These are phyloP conservation scores for Termitomyces sp. DNA, from an alignment of 768 basidiomycete genomes.

Conservation along the genomic window DNA sequence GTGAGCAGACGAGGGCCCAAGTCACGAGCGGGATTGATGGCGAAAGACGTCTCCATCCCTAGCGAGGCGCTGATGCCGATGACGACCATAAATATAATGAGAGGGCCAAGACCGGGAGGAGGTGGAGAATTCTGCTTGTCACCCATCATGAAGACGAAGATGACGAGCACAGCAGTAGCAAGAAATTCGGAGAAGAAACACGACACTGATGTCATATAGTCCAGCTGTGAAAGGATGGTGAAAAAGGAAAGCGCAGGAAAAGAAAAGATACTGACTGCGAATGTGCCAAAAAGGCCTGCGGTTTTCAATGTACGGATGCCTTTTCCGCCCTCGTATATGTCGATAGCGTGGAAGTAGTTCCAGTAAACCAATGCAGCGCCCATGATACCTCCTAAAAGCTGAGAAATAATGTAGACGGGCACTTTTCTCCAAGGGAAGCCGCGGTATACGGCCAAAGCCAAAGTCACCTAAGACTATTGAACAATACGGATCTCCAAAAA, in stretches of 20 bases:
- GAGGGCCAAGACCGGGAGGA: conserved; percentile 47
- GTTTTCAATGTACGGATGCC: conserved; percentile 53
- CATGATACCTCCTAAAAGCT: conserved; percentile 59
- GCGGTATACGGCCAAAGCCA: conserved; percentile 65
- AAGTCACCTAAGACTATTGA: conserved; percentile 48
- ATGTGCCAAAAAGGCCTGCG: conserved; percentile 56
- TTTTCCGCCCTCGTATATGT: conserved; percentile 56
- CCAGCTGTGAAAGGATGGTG: conserved; percentile 21
- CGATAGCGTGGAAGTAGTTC: conserved; percentile 69
- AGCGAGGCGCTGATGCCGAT: conserved; percentile 55
- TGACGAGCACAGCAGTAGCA: conserved; percentile 50
- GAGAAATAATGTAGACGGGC: conserved; percentile 63
- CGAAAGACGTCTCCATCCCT: conserved; percentile 58
- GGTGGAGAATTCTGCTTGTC: conserved; percentile 52
- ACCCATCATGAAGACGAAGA: conserved; percentile 48
- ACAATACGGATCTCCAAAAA: not conserved
- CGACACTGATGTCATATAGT: conserved; percentile 38
- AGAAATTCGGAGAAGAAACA: conserved; percentile 50
- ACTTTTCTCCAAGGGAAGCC: conserved; percentile 82
- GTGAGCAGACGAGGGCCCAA: conserved; percentile 63
- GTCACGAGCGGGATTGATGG: conserved; percentile 39
- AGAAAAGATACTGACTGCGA: conserved; percentile 41
- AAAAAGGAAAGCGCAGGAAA: not conserved
- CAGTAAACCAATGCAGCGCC: conserved; percentile 63
- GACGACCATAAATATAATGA: conserved; percentile 52